Conservation (phyloP, 1,139 yeast species). For the Suhomyces coccinellae region DNA sequence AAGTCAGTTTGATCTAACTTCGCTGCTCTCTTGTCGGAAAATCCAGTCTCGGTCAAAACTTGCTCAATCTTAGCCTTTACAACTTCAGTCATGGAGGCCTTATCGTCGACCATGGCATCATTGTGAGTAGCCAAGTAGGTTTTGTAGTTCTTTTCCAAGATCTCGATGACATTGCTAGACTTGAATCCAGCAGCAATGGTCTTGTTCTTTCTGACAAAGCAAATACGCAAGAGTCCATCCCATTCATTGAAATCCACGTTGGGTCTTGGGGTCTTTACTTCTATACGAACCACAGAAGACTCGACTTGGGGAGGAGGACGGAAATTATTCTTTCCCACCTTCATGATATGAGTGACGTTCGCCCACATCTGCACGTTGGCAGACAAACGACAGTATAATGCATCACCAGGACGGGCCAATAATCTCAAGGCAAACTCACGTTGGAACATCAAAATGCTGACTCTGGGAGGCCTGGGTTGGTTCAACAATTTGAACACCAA, state of each 20-base stretch:
- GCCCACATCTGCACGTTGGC: slow-evolving; percentile 99
- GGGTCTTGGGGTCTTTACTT: slow-evolving; percentile 89
- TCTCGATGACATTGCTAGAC: slow-evolving; percentile 75
- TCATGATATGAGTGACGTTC: slow-evolving; percentile 95
- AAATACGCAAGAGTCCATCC: slow-evolving; percentile 92
- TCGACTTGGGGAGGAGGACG: slow-evolving; percentile 99
- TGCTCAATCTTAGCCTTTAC: slow-evolving; percentile 60
- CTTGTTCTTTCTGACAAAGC: slow-evolving; percentile 90
- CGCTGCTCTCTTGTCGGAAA: slow-evolving; percentile 85
- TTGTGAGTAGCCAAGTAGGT: slow-evolving; percentile 65
- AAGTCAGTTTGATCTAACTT: slow-evolving; percentile 96
- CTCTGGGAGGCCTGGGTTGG: slow-evolving; percentile 93
- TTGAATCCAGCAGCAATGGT: slow-evolving; percentile 93
- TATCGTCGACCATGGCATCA: slow-evolving; percentile 53
- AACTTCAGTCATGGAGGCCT: slow-evolving; percentile 40
- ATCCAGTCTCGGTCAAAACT: slow-evolving; percentile 76
- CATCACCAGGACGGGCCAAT: slow-evolving; percentile 93
- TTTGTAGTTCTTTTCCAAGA: slow-evolving; percentile 85
- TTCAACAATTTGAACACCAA: slow-evolving; percentile 87
- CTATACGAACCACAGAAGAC: slow-evolving; percentile 91
- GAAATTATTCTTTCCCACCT: slow-evolving; percentile 94
- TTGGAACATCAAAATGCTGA: slow-evolving; percentile 95
- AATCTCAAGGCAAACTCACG: slow-evolving; percentile 93
- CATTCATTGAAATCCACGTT: slow-evolving; percentile 90
- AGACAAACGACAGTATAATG: slow-evolving; percentile 85